Evolutionary conservation across 306 rosid genomes (phyloP).

Genomic region (Prunus mira): DNA sequence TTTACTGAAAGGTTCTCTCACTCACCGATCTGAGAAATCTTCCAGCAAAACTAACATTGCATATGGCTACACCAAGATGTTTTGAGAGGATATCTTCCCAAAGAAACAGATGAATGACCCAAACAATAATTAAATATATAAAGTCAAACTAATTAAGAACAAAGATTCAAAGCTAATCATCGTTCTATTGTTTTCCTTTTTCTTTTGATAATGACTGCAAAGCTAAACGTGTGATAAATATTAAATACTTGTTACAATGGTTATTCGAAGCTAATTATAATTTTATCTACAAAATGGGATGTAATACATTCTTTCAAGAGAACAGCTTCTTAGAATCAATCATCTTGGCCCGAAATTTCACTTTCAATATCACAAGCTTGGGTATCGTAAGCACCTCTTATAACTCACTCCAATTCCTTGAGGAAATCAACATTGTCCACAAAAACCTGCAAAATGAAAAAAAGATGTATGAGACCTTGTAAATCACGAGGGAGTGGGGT

Average conservation of each 20-base stretch:
- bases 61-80: not conserved
- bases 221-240: conserved; percentile 1
- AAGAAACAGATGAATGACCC: not conserved
- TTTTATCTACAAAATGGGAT: conserved; percentile 55
- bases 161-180: not conserved
- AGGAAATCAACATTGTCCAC: conserved; percentile 83
- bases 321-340: conserved; percentile 8
- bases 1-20: too few species aligned
- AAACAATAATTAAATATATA: not conserved
- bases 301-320: conserved; percentile 26
- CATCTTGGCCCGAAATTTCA: conserved; percentile 29
- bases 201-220: not conserved
- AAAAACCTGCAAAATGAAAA: conserved; percentile 63
- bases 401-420: conserved; percentile 68
- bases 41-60: too few species aligned
- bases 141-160: too few species aligned
- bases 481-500: not conserved
- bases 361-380: conserved; percentile 20
- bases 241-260: conserved; percentile 20
- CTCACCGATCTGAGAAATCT: too few species aligned
- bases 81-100: not conserved
- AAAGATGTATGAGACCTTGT: not conserved
- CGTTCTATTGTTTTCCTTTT: not conserved
- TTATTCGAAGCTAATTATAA: conserved; percentile 24
- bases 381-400: not conserved